A percentile compares a stretch with the other conserved stretches of the same genome.
These are phyloP conservation scores for Candida maesae DNA, from an alignment of 805 yeast species.

Conservation along the genomic window DNA sequence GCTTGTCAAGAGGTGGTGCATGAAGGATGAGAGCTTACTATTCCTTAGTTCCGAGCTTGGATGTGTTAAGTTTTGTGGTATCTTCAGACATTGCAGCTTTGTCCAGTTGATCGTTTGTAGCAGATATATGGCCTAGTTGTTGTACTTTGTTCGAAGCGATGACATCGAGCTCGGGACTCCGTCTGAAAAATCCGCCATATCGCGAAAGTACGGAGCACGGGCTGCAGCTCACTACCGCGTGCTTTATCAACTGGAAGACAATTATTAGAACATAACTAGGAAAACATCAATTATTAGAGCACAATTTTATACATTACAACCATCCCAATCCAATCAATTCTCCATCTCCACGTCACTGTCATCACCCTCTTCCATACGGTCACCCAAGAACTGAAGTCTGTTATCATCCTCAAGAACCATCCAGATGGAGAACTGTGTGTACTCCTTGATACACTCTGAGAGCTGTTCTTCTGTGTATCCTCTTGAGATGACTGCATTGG, in stretches of 20 bases:
- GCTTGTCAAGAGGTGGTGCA: too few relatives aligned
- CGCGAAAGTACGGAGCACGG: too few relatives aligned
- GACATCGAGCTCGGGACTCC: too few relatives aligned
- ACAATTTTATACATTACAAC: too few relatives aligned
- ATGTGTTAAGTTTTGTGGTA: conserved; percentile 54
- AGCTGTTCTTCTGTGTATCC: conserved; percentile 83
- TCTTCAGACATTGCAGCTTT: conserved; percentile 32
- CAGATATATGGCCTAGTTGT: neutral
- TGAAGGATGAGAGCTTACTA: too few relatives aligned
- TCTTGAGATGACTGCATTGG: conserved; percentile 65
- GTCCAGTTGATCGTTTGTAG: neutral
- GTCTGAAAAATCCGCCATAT: neutral
- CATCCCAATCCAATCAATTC: neutral
- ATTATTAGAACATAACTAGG: too few relatives aligned
- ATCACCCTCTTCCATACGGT: conserved; percentile 19
- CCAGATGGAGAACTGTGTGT: conserved; percentile 71
- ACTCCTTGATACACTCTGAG: conserved; percentile 70
- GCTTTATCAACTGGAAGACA: too few relatives aligned
- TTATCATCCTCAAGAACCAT: conserved; percentile 61
- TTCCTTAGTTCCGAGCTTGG: conserved; percentile 81
- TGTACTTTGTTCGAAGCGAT: too few relatives aligned
- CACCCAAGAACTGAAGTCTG: conserved; percentile 48
- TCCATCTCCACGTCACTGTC: conserved; percentile 17
- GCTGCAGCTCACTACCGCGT: too few relatives aligned
- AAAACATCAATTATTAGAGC: neutral